Evolutionary conservation across 345 rosid genomes (phyloP).

Genomic region (Brassica nigra): DNA sequence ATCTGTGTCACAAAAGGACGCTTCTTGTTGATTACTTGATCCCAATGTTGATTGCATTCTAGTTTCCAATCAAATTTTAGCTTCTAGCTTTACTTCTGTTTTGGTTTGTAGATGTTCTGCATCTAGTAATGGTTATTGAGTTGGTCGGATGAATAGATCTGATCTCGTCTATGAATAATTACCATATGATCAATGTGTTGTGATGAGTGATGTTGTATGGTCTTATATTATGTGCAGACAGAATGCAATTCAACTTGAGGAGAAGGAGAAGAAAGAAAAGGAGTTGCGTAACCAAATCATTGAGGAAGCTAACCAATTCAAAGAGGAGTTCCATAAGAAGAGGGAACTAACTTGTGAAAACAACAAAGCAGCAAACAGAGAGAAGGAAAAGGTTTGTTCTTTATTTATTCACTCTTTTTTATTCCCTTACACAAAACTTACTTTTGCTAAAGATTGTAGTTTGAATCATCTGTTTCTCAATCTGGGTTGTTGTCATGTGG

Average conservation of each 20-base stretch:
- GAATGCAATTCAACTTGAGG: conserved; percentile 67
- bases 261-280: conserved; percentile 79
- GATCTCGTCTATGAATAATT: not conserved
- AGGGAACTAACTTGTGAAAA: conserved; percentile 56
- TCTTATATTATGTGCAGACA: conserved; percentile 45
- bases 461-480: conserved; percentile 9
- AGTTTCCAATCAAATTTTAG: not conserved
- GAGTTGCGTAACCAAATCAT: conserved; percentile 58
- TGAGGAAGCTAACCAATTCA: conserved; percentile 68
- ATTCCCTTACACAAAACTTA: no score
- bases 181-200: conserved; percentile 3
- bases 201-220: conserved; percentile 19
- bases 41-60: not conserved
- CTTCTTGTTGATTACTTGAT: not conserved
- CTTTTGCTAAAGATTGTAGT: not conserved
- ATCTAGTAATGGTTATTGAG: not conserved
- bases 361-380: conserved; percentile 67
- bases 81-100: not conserved
- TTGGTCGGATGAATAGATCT: conserved; percentile 3
- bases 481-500: conserved; percentile 2
- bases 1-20: conserved; percentile 4
- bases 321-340: conserved; percentile 64
- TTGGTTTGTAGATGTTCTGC: not conserved
- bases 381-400: conserved; percentile 65
- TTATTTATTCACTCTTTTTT: not conserved